A percentile compares a stretch with the other conserved stretches of the same genome.
phyloP scores from a whole-genome alignment of 1,284 basidiomycete genomes.

The Papiliotrema laurentii region DNA sequence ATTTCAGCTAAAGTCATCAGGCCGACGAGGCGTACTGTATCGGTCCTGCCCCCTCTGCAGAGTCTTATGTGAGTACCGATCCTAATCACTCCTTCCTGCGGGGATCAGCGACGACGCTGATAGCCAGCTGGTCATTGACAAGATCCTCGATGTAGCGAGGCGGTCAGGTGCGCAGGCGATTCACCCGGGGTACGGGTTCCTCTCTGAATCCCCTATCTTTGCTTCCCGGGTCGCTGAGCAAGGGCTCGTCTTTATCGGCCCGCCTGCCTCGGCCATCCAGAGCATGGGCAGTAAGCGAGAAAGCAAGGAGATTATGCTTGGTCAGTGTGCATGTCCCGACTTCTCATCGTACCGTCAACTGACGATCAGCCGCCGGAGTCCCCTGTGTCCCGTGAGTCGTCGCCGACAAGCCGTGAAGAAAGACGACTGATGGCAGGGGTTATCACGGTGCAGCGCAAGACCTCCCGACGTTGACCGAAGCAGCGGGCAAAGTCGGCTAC shows the following conservation, averaged over 20 bases:
- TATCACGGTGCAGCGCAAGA: conserved; percentile 57
- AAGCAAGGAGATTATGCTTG: conserved; percentile 78
- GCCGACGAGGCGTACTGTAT: conserved; percentile 96
- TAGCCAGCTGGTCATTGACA: conserved; percentile 72
- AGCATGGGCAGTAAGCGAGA: conserved; percentile 61
- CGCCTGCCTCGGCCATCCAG: conserved; percentile 56
- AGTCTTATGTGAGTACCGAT: conserved; percentile 71
- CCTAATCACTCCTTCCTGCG: background rate
- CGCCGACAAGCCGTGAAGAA: no score
- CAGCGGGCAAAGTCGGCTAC: conserved; percentile 54
- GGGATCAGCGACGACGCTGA: conserved; percentile 4
- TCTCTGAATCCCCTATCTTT: conserved; percentile 67
- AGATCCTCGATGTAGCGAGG: conserved; percentile 76
- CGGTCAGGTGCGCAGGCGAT: conserved; percentile 62
- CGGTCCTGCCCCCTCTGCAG: conserved; percentile 77
- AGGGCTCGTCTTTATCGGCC: conserved; percentile 62
- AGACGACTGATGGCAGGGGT: conserved; percentile 35
- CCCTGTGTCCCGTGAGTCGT: conserved; percentile 89
- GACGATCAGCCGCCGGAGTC: conserved; percentile 65
- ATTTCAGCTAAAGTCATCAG: conserved; percentile 46
- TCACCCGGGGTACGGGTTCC: conserved; percentile 74
- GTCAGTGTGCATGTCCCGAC: conserved; percentile 47
- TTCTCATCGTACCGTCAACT: background rate
- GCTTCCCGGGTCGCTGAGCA: conserved; percentile 53
- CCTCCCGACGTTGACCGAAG: conserved; percentile 49